Percentiles rank a stretch among this genome's conserved stretches.
Conservation (phyloP, 2,329 filamentous ascomycete species). For the Penicillium italicum region DNA sequence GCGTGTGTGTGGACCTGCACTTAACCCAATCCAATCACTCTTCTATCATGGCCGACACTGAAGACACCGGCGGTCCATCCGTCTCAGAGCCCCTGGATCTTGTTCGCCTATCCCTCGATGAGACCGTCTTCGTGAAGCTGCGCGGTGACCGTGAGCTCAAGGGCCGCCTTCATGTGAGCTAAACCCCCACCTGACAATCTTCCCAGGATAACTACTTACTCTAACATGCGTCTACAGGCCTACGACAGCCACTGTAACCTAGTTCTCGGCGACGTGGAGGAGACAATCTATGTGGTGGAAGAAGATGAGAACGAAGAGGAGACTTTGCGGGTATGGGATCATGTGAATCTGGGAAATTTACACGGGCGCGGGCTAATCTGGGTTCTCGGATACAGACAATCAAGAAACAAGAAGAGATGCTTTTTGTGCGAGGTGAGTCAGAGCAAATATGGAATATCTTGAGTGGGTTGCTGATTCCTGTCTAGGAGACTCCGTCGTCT, state of each 20-base stretch:
- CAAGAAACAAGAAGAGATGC: conserved; percentile 97
- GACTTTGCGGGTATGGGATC: conserved; percentile 61
- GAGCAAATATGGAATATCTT: background rate
- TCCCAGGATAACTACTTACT: conserved; percentile 18
- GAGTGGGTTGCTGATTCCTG: conserved; percentile 28
- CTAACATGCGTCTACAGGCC: conserved; percentile 56
- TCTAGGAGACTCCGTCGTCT: conserved; percentile 68
- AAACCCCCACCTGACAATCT: background rate
- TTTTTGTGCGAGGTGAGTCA: conserved; percentile 85
- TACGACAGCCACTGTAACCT: conserved; percentile 99
- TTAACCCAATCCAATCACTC: conserved; percentile 6
- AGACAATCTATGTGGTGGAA: conserved; percentile 91
- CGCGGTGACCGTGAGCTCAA: conserved; percentile 93
- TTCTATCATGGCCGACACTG: conserved; percentile 71
- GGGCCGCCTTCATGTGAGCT: conserved; percentile 82
- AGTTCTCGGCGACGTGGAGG: conserved; percentile 91
- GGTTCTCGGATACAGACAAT: conserved; percentile 61
- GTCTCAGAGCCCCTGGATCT: conserved; percentile 93
- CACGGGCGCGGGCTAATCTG: conserved; percentile 10
- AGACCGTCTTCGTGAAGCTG: conserved; percentile 95
- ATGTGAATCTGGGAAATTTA: background rate
- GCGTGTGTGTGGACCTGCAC: conserved; percentile 8
- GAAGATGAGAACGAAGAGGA: conserved; percentile 77
- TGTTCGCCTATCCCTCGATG: conserved; percentile 88
- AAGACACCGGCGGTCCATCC: conserved; percentile 62